Conservation (phyloP, 352 stramenopile genomes). For the Phytopythium cucurbitacearum region DNA sequence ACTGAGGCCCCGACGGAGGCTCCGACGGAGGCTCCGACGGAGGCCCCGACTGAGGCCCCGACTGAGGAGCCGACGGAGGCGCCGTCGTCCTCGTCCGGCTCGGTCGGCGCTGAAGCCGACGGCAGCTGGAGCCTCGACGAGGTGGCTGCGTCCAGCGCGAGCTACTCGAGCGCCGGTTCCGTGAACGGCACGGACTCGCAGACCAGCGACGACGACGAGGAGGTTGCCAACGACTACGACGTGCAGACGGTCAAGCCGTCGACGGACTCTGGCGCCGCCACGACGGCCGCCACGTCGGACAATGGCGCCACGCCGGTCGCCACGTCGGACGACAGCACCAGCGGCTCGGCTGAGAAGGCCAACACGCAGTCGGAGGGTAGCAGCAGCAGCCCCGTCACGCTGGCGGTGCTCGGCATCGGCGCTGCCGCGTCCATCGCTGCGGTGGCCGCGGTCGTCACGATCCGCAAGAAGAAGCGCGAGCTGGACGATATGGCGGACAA, state of each 20-base stretch:
- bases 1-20: slow-evolving; percentile 8
- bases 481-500: slow-evolving; percentile 60
- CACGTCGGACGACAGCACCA: slow-evolving; percentile 8
- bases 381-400: slow-evolving; percentile 1
- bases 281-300: slow-evolving; percentile 6
- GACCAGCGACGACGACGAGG: slow-evolving; percentile 8
- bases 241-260: neutral
- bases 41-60: slow-evolving; percentile 2
- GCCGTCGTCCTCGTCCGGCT: slow-evolving; percentile 1
- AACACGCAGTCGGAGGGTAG: slow-evolving; percentile 19
- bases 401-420: slow-evolving; percentile 16
- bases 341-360: slow-evolving; percentile 16
- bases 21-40: slow-evolving; percentile 7
- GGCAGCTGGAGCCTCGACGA: slow-evolving; percentile 10
- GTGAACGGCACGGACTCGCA: slow-evolving; percentile 2
- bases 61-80: slow-evolving; percentile 7
- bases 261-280: slow-evolving; percentile 7
- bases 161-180: slow-evolving; percentile 1
- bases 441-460: slow-evolving; percentile 36
- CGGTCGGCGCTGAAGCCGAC: slow-evolving; percentile 2
- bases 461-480: slow-evolving; percentile 53
- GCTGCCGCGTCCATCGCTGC: slow-evolving; percentile 22
- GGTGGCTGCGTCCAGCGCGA: neutral
- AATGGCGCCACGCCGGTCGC: slow-evolving; percentile 6
- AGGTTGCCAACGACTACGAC: slow-evolving; percentile 4